Percentiles rank a stretch among this genome's conserved stretches.
Conservation (phyloP, 768 basidiomycete species). For the Amanita molliuscula region DNA sequence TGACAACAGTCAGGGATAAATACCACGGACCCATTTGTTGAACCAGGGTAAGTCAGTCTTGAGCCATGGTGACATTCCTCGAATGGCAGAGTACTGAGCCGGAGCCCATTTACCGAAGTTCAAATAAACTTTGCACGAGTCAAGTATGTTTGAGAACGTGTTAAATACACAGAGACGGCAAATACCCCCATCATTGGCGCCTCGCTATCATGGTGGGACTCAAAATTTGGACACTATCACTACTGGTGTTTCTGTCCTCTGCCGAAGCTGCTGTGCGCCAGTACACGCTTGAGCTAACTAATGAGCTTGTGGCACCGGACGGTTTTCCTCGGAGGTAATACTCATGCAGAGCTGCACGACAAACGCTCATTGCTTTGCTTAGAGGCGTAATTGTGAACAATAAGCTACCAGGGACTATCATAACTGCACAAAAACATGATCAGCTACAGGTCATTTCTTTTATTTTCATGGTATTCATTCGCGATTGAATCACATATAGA, state of each 20-base stretch:
- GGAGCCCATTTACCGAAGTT: too few species aligned
- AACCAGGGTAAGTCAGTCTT: too few species aligned
- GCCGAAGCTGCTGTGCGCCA: not conserved
- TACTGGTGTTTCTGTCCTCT: not conserved
- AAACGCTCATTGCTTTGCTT: not conserved
- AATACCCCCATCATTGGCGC: not conserved
- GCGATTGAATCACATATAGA: conserved; percentile 25
- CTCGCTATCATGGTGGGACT: not conserved
- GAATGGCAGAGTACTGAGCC: too few species aligned
- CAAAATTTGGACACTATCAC: not conserved
- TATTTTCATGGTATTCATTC: not conserved
- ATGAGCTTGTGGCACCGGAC: not conserved
- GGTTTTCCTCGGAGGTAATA: not conserved
- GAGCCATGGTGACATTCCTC: too few species aligned
- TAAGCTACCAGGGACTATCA: conserved; percentile 18
- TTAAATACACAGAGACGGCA: too few species aligned
- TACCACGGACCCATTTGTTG: too few species aligned
- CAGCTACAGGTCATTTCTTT: not conserved
- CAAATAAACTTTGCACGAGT: too few species aligned
- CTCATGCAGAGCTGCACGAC: too few species aligned
- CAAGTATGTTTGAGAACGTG: too few species aligned
- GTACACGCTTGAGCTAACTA: conserved; percentile 1
- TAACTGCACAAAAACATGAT: conserved; percentile 19
- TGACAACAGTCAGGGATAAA: too few species aligned
- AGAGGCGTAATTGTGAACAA: conserved; percentile 1